Evolutionary conservation across 192 early-diverging fungal species (phyloP), one percentile per base, ranked within the genome.

Genomic region (Dissophora ornata): DNA sequence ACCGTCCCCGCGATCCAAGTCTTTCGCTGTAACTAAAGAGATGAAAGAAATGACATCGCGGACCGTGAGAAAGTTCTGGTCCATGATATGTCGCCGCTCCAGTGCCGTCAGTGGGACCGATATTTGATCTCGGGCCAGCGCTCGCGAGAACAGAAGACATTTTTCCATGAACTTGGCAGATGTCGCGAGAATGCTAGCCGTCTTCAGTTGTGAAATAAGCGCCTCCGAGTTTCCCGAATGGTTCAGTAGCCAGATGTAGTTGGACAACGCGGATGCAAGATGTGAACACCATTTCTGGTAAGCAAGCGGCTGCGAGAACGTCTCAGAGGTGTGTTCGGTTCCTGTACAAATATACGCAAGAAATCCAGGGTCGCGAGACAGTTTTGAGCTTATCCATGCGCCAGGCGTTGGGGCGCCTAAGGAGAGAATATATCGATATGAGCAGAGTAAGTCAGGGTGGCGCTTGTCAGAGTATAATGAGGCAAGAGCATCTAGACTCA

Each of bases 201-300:
- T 49, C 24, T 41, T 57, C 7, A 74, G 30, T 4, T 75, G 41
- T 22, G 44, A 6, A 11, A 32, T 25, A 24, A 77, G 46, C n/a
- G 16, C 13, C 0, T 60, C 62, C 21, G 71, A 28, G 47, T 21
- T 48, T 46, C 67, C 54, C 22, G 53, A 32, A 16, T 77, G 67
- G 1, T 57, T 64, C 26, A 77, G 42, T 18, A 81, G 46, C 80
- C 80, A 81, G 2, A 57, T 77, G 40, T 67, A 81, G 54, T 75
- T 81, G 1, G 62, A 46, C 2, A 81, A 49, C 12, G 50, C 30
- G 7, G 71, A 69, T 0, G 73, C 71, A 2, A 81, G 54, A n/a
- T 63, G 71, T 0, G 52, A 40, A 25, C 80, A 77, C 71, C 80
- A 81, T 42, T 50, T 69, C 26, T 70, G 52, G 42, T 77, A 66